phyloP scores from a whole-genome alignment of 768 basidiomycete genomes.

The Mycena maculata region DNA sequence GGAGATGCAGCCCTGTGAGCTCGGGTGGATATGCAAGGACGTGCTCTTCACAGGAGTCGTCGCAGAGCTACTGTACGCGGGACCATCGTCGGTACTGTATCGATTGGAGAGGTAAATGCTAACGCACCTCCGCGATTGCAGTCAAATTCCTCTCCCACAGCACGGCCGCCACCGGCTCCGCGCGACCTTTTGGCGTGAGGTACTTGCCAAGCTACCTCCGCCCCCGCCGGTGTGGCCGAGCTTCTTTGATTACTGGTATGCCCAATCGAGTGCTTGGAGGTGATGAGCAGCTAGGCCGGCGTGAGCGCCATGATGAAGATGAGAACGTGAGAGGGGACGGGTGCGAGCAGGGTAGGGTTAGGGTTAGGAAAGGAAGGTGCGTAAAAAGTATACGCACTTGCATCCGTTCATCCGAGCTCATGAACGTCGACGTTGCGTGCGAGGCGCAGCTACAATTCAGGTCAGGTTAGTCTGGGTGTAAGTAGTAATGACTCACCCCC shows the following conservation, averaged over 20 bases:
- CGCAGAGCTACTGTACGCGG: constrained; percentile 86
- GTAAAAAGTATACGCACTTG: no score
- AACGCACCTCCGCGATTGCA: constrained; percentile 87
- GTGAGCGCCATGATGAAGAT: constrained; percentile 93
- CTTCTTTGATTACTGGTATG: constrained; percentile 46
- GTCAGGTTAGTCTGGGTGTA: no score
- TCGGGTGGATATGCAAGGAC: constrained; percentile 87
- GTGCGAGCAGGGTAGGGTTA: no score
- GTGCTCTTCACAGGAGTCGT: constrained; percentile 97
- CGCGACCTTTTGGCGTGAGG: constrained; percentile 67
- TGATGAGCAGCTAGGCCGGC: constrained; percentile 78
- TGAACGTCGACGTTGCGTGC: no score
- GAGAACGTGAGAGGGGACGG: no score
- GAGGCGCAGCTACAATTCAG: no score
- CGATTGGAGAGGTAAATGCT: background rate
- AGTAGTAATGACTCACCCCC: no score
- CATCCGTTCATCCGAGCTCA: no score
- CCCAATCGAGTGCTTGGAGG: constrained; percentile 94
- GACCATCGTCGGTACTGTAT: no score
- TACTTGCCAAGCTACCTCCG: constrained; percentile 85
- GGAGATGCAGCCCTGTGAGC: constrained; percentile 90
- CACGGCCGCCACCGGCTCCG: constrained; percentile 75
- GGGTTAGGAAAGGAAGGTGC: no score
- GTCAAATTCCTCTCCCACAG: constrained; percentile 90
- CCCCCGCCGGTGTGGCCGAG: constrained; percentile 84